Evolutionary conservation across 352 stramenopile species (phyloP).

Genomic region (Phytophthora syringae): DNA sequence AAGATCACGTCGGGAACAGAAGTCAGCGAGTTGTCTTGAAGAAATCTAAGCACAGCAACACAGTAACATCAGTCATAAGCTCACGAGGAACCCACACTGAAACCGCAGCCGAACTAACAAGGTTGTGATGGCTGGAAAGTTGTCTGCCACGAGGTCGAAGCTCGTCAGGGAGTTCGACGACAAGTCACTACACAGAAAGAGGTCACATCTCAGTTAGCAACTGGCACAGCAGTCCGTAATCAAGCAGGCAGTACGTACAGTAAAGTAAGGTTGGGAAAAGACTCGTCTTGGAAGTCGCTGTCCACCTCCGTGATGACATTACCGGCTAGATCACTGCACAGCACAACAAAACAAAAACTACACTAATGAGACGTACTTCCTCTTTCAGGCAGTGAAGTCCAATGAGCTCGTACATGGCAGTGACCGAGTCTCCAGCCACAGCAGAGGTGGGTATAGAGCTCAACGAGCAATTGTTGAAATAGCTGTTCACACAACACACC

Average conservation of each 20-base stretch:
- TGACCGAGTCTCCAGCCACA: slow-evolving; percentile 51
- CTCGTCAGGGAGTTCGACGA: slow-evolving; percentile 48
- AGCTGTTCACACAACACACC: slow-evolving; percentile 36
- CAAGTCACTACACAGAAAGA: slow-evolving; percentile 41
- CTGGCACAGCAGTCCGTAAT: not conserved
- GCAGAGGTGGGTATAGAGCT: slow-evolving; percentile 62
- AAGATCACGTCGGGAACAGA: slow-evolving; percentile 63
- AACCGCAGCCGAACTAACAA: slow-evolving; percentile 37
- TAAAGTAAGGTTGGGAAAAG: slow-evolving; percentile 49
- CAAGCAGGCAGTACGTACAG: slow-evolving; percentile 52
- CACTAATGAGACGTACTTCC: no score
- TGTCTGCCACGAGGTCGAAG: slow-evolving; percentile 43
- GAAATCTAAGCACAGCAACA: slow-evolving; percentile 28
- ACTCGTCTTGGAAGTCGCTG: slow-evolving; percentile 45
- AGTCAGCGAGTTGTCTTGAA: slow-evolving; percentile 58
- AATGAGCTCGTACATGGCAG: slow-evolving; percentile 36
- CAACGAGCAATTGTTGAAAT: slow-evolving; percentile 76
- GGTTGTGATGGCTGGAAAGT: slow-evolving; percentile 51
- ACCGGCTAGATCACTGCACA: slow-evolving; percentile 43
- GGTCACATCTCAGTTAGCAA: slow-evolving; percentile 8
- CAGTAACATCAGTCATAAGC: not conserved
- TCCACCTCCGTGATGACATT: slow-evolving; percentile 49
- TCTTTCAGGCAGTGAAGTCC: not conserved
- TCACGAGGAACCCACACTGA: not conserved
- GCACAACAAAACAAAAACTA: not conserved